A percentile compares a stretch with the other conserved stretches of the same genome.
These are phyloP conservation scores for Aspergillus texensis DNA, from an alignment of 2,329 filamentous ascomycete species.

Conservation along the genomic window DNA sequence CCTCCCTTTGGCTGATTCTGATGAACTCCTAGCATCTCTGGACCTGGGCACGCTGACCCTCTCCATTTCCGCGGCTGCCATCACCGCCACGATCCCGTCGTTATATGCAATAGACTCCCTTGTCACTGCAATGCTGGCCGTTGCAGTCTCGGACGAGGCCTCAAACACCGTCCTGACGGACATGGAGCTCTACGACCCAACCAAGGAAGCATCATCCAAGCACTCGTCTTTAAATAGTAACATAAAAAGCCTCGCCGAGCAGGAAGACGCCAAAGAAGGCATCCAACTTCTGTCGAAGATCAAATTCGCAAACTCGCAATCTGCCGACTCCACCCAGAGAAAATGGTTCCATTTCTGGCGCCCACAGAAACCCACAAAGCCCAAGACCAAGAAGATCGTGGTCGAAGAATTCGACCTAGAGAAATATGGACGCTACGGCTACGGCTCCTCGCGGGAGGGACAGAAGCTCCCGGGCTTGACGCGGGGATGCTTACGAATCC, in stretches of 20 bases:
- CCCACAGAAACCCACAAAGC: slow-evolving; percentile 15
- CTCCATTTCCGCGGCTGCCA: slow-evolving; percentile 43
- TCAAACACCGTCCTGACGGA: slow-evolving; percentile 43
- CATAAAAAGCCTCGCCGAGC: slow-evolving; percentile 43
- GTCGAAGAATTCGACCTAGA: slow-evolving; percentile 50
- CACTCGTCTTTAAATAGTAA: slow-evolving; percentile 12
- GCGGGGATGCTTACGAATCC: slow-evolving; percentile 36
- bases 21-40: slow-evolving; percentile 45
- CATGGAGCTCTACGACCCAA: slow-evolving; percentile 35
- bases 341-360: slow-evolving; percentile 23
- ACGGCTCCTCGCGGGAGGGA: slow-evolving; percentile 38
- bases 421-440: slow-evolving; percentile 45
- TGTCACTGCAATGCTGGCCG: slow-evolving; percentile 48
- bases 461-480: slow-evolving; percentile 44
- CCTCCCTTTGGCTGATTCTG: slow-evolving; percentile 41
- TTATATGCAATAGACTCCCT: slow-evolving; percentile 53
- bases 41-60: slow-evolving; percentile 47
- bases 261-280: slow-evolving; percentile 45
- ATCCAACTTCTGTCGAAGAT: slow-evolving; percentile 39
- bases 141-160: slow-evolving; percentile 47
- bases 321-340: slow-evolving; percentile 13
- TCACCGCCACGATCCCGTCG: slow-evolving; percentile 46
- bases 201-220: slow-evolving; percentile 16
- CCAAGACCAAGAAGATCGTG: slow-evolving; percentile 33
- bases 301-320: slow-evolving; percentile 26